Base-by-base conservation (phyloP, 306 rosid genomes). In the Prunus salicina region DNA sequence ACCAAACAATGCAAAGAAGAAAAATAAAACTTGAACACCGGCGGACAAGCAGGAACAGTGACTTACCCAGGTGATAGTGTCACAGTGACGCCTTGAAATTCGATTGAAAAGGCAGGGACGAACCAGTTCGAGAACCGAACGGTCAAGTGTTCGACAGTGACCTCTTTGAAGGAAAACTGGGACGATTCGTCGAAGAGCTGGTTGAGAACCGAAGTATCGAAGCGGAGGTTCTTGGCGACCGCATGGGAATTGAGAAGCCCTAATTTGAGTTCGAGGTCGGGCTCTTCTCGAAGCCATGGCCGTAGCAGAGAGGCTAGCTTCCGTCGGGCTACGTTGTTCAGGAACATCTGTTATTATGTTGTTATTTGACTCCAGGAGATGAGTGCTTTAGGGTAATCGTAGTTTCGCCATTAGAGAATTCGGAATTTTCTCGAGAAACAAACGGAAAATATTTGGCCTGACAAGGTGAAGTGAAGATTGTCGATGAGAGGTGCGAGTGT, bases 261-360 rank as follows among this genome's bases (percentile, higher is more conserved):
- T 73, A 91, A 73, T 53, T 85, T 63, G 56, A 91, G 53, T 51
- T 83, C 79, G 55, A 94, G 80, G 12, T 90, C 91, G 5, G 95
- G 91, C 62, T 88, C 91, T 47, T 85, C 90, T 4, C 56, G 86
- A 1, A 94, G 70, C 98, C 97, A 91, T 80, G 97, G 96, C 79
- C 75, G 89, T 14, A 94, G 87, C 74, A 90, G 88, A 82, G 93
- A 80, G 72, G 85, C 84, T 30, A 90, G 85, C 57, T 82, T 88
- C 89, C 89, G 88, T 69, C 79, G 84, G 78, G 88, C 47, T 45
- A 82, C 12, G 86, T 10, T 80, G 69, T 76, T 66, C n/a, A 84
- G 75, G 19, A 85, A 86, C 96, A 93, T 93, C 10, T 19, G 30
- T 20, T 51, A 27, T 15, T 30, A 20, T 30, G 62, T 12, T 28